These are phyloP conservation scores for Zygosaccharomyces bailii DNA, from an alignment of 805 yeast species.

Conservation along the genomic window DNA sequence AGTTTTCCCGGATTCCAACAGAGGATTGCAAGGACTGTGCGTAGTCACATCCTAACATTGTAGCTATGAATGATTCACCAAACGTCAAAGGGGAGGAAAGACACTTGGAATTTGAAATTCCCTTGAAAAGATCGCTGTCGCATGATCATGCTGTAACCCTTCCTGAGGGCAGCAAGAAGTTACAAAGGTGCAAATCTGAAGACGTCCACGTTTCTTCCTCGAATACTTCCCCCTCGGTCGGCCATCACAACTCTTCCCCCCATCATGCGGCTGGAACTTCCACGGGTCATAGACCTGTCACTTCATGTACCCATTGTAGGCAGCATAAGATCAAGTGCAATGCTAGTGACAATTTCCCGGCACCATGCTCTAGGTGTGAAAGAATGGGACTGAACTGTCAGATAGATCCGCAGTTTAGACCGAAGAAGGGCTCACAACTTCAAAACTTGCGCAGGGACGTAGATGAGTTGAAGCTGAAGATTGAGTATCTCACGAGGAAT, in stretches of 20 bases:
- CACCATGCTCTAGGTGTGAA: conserved; percentile 78
- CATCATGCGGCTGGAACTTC: conserved; percentile 11
- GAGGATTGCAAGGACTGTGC: conserved; percentile 5
- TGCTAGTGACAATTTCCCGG: conserved; percentile 78
- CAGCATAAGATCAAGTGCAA: conserved; percentile 93
- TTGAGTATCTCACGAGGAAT: conserved; percentile 61
- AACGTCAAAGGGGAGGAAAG: conserved; percentile 11
- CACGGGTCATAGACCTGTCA: conserved; percentile 76
- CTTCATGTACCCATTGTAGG: conserved; percentile 90
- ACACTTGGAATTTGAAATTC: conserved; percentile 4
- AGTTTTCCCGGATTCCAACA: not conserved
- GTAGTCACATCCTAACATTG: conserved; percentile 1
- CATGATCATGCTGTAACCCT: conserved; percentile 9
- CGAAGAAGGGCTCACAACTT: conserved; percentile 87
- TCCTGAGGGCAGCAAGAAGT: conserved; percentile 8
- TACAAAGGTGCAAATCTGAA: conserved; percentile 12
- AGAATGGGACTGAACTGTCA: conserved; percentile 78
- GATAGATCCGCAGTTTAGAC: conserved; percentile 87
- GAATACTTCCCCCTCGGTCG: conserved; percentile 1
- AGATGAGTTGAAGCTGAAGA: conserved; percentile 70
- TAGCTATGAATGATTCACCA: conserved; percentile 10
- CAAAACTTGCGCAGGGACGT: conserved; percentile 82
- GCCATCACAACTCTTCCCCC: conserved; percentile 5
- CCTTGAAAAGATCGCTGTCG: conserved; percentile 10
- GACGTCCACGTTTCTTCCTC: conserved; percentile 7